These are phyloP conservation scores for Pythium coloratum DNA, from an alignment of 352 stramenopile species.

Conservation along the genomic window DNA sequence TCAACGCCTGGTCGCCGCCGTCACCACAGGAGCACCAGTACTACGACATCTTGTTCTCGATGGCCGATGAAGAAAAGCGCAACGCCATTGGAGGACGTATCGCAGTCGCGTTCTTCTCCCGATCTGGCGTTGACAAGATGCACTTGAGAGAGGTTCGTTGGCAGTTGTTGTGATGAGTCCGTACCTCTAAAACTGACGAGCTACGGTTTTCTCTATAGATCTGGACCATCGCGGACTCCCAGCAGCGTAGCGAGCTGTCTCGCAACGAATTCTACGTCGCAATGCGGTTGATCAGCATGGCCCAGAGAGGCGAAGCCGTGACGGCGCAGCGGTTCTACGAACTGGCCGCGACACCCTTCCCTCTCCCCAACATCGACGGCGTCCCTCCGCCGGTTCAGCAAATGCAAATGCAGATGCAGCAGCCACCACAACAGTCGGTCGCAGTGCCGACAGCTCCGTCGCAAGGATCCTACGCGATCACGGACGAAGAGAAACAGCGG, in stretches of 20 bases:
- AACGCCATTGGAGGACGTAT: constrained; percentile 86
- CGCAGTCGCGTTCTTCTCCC: constrained; percentile 93
- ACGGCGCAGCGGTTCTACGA: constrained; percentile 72
- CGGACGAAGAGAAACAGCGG: constrained; percentile 82
- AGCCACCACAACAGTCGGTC: constrained; percentile 5
- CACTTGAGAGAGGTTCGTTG: constrained; percentile 68
- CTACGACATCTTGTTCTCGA: constrained; percentile 89
- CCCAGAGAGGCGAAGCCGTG: constrained; percentile 69
- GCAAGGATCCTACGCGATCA: constrained; percentile 73
- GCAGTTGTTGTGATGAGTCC: background rate
- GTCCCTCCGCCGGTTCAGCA: constrained; percentile 41
- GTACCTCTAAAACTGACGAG: background rate
- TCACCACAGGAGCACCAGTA: constrained; percentile 79
- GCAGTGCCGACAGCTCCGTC: background rate
- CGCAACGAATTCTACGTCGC: constrained; percentile 85
- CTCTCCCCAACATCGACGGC: constrained; percentile 66
- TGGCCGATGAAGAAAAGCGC: constrained; percentile 84
- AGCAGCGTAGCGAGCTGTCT: constrained; percentile 72
- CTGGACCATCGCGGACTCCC: constrained; percentile 75
- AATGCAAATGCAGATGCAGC: constrained; percentile 5
- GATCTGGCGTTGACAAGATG: constrained; percentile 88
- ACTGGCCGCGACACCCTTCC: constrained; percentile 51
- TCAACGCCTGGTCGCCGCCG: constrained; percentile 59
- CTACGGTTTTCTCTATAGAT: constrained; percentile 37
- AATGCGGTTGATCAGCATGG: constrained; percentile 85